These are phyloP conservation scores for Trypanosoma congolense DNA, from an alignment of 208 protist genomes.

Conservation along the genomic window DNA sequence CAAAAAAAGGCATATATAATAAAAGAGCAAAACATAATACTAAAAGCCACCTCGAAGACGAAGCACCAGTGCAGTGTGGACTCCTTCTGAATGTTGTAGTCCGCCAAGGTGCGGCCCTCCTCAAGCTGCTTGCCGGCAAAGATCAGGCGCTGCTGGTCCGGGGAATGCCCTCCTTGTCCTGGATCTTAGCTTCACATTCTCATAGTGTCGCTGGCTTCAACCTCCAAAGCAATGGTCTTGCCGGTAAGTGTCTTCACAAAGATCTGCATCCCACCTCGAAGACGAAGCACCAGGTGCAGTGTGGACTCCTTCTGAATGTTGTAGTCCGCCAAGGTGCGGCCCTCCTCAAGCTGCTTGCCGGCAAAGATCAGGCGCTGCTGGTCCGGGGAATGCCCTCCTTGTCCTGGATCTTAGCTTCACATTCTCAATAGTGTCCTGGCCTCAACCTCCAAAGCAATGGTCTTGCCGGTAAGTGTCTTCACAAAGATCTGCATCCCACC, in stretches of 20 bases:
- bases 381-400: slow-evolving; percentile 97
- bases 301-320: slow-evolving; percentile 99
- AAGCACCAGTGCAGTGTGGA: too few species aligned
- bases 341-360: slow-evolving; percentile 98
- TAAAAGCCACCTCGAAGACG: background rate
- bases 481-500: slow-evolving; percentile 90
- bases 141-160: too few species aligned
- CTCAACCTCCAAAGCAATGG: slow-evolving; percentile 89
- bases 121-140: too few species aligned
- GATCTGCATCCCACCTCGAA: slow-evolving; percentile 89
- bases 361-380: slow-evolving; percentile 93
- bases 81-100: too few species aligned
- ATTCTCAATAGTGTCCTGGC: slow-evolving; percentile 92
- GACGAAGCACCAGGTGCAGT: slow-evolving; percentile 97
- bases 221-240: slow-evolving; percentile 98
- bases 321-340: slow-evolving; percentile 97
- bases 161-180: too few species aligned
- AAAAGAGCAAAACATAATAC: background rate
- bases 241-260: slow-evolving; percentile 96
- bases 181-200: too few species aligned
- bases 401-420: slow-evolving; percentile 98
- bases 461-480: slow-evolving; percentile 93
- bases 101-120: too few species aligned
- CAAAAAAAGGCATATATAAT: slow-evolving; percentile 2
- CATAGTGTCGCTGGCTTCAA: too few species aligned